Evolutionary conservation across 2,329 filamentous ascomycete genomes (phyloP).

Genomic region (Colletotrichum siamense): DNA sequence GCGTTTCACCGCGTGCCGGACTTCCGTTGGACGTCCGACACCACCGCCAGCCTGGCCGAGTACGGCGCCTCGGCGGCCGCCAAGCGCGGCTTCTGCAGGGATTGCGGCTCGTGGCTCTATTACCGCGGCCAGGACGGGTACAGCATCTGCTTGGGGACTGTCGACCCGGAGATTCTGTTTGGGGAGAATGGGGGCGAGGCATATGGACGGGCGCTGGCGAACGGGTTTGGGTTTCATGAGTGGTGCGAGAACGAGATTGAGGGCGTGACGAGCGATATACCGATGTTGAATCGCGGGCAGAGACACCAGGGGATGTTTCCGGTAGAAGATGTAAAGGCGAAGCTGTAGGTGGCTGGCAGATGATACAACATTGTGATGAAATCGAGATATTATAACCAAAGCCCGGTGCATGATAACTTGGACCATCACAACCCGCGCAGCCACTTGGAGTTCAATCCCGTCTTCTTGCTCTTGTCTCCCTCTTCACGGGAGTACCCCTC

Average conservation of each 20-base stretch:
- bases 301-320: not conserved
- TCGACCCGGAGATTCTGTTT: slow-evolving; percentile 50
- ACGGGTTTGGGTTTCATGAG: slow-evolving; percentile 38
- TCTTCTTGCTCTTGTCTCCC: not conserved
- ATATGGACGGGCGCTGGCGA: slow-evolving; percentile 45
- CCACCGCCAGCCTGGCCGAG: slow-evolving; percentile 35
- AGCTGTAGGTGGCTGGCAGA: not conserved
- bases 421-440: not conserved
- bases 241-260: slow-evolving; percentile 51
- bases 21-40: slow-evolving; percentile 37
- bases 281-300: not conserved
- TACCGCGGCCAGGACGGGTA: slow-evolving; percentile 40
- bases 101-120: slow-evolving; percentile 55
- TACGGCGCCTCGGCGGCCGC: slow-evolving; percentile 45
- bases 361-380: not conserved
- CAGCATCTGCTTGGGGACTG: slow-evolving; percentile 45
- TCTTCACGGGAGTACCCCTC: slow-evolving; percentile 24
- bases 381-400: not conserved
- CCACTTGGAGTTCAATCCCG: not conserved
- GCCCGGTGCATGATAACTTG: no score
- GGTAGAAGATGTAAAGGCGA: not conserved
- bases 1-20: slow-evolving; percentile 43
- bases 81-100: slow-evolving; percentile 53
- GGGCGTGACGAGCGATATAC: slow-evolving; percentile 52
- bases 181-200: slow-evolving; percentile 17